These are phyloP conservation scores for Sindora glabra DNA, from an alignment of 306 rosid genomes.

Conservation along the genomic window DNA sequence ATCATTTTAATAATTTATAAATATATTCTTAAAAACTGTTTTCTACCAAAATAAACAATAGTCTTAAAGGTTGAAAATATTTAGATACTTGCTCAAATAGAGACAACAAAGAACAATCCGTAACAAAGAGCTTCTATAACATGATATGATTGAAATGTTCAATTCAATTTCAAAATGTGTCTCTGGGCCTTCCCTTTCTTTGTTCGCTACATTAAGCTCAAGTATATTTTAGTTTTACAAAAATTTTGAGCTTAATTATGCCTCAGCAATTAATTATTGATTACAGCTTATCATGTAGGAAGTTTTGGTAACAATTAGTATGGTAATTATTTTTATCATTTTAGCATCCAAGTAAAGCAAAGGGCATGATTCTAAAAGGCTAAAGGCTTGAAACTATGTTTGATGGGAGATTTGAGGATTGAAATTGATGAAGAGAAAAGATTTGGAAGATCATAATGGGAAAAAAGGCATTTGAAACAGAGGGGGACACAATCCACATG, in stretches of 20 bases:
- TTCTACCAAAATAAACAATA: no score
- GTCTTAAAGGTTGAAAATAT: no score
- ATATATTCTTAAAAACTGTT: no score
- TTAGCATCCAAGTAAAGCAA: constrained; percentile 36
- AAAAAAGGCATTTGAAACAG: constrained; percentile 40
- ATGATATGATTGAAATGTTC: constrained; percentile 1
- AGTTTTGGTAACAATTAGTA: constrained; percentile 22
- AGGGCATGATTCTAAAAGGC: constrained; percentile 26
- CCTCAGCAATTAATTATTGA: no score
- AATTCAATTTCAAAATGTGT: not conserved
- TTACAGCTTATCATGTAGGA: no score
- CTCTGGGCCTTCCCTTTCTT: no score
- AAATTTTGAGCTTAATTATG: no score
- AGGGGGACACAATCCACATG: constrained; percentile 68
- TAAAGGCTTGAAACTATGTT: constrained; percentile 11
- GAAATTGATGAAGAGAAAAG: constrained; percentile 39
- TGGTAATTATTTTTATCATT: constrained; percentile 32
- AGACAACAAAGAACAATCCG: no score
- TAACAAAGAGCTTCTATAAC: no score
- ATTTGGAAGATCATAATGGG: constrained; percentile 40
- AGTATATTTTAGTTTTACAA: constrained; percentile 12
- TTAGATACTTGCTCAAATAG: no score
- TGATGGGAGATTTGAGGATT: constrained; percentile 42
- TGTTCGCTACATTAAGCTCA: no score
- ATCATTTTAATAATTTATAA: no score